These are phyloP conservation scores for Suillus variegatus DNA, from an alignment of 768 basidiomycete species.

Conservation along the genomic window DNA sequence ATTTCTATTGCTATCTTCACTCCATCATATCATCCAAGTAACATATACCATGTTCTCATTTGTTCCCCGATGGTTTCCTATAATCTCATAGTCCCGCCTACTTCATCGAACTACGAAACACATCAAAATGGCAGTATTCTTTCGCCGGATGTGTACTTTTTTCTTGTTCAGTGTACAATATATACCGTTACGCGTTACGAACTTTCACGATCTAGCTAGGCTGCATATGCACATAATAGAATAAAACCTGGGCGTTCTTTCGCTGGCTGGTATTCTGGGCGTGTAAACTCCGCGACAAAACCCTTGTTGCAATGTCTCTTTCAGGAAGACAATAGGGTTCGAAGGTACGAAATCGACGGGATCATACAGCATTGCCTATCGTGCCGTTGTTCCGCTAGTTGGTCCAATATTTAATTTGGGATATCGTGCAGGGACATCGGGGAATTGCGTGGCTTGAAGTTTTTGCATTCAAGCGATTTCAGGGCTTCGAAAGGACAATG, in stretches of 20 bases:
- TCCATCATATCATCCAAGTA: conserved; percentile 3
- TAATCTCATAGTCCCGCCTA: neutral
- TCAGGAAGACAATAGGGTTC: neutral
- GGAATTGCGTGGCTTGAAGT: neutral
- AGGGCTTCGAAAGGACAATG: neutral
- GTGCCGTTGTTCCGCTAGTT: neutral
- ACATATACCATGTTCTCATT: neutral
- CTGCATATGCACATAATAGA: neutral
- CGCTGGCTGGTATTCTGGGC: neutral
- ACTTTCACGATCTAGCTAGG: neutral
- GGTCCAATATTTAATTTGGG: neutral
- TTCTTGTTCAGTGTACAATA: neutral
- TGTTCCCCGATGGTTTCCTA: neutral
- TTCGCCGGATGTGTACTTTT: neutral
- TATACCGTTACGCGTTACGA: neutral
- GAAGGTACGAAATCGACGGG: neutral
- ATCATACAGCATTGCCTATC: neutral
- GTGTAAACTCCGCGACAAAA: conserved; percentile 1
- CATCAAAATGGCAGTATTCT: conserved; percentile 1
- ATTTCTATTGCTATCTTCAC: conserved; percentile 2
- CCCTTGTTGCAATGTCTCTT: neutral
- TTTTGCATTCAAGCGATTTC: neutral
- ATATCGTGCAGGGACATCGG: neutral
- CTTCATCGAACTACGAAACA: neutral
- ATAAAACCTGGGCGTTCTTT: neutral